Evolutionary conservation across 305 asterid genomes (phyloP).

Genomic region (Fraxinus greggii): DNA sequence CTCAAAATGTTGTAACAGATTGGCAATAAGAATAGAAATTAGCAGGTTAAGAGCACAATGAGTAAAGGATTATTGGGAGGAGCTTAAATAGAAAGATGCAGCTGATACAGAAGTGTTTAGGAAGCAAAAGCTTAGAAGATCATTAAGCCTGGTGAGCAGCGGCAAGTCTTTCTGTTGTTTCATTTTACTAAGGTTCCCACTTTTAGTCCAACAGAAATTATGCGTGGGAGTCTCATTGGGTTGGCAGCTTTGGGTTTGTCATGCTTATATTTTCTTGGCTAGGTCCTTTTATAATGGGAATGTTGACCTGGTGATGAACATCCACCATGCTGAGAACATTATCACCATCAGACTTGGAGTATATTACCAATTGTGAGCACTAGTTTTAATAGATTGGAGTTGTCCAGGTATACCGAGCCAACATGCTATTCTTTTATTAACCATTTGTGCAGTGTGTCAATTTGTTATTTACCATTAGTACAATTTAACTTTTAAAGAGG

Average conservation of each 20-base stretch:
- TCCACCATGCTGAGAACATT: conserved; percentile 1
- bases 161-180: not conserved
- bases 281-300: not conserved
- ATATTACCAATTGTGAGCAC: not conserved
- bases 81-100: not conserved
- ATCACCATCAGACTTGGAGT: not conserved
- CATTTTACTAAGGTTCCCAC: not conserved
- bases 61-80: not conserved
- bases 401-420: not conserved
- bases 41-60: not conserved
- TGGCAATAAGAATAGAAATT: not conserved
- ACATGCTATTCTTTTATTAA: not conserved
- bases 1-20: too few relatives aligned
- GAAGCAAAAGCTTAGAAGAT: not conserved
- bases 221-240: not conserved
- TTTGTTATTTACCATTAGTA: not conserved
- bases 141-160: not conserved
- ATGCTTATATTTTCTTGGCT: not conserved
- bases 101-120: not conserved
- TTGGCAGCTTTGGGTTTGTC: not conserved
- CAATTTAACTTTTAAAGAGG: not conserved
- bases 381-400: not conserved
- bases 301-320: not conserved
- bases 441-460: not conserved
- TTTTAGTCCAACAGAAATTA: not conserved